A percentile compares a stretch with the other conserved stretches of the same genome.
These are phyloP conservation scores for Penicillium sp. DNA, from an alignment of 2,329 filamentous ascomycete species.

Conservation along the genomic window DNA sequence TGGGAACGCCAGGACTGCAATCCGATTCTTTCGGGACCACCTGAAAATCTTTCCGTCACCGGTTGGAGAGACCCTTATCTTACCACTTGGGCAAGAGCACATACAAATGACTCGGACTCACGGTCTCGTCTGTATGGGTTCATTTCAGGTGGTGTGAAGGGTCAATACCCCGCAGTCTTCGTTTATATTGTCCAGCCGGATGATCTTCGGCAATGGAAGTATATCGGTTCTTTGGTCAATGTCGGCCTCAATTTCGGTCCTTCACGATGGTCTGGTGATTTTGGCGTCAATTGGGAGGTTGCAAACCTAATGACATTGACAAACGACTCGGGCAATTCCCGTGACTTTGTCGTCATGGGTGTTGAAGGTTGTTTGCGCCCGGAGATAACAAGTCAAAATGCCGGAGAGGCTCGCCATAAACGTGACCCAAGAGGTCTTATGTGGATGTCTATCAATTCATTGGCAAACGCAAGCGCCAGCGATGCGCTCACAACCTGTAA, in stretches of 20 bases:
- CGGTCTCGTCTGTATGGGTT: constrained; percentile 45
- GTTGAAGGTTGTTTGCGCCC: constrained; percentile 43
- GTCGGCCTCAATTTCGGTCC: constrained; percentile 40
- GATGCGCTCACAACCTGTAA: constrained; percentile 33
- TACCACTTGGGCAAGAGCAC: constrained; percentile 13
- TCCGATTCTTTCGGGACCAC: constrained; percentile 39
- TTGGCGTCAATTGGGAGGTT: constrained; percentile 55
- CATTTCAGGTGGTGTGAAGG: constrained; percentile 49
- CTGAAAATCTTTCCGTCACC: constrained; percentile 35
- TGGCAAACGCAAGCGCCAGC: background rate
- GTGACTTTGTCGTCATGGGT: constrained; percentile 49
- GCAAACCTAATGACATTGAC: constrained; percentile 48
- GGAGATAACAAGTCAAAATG: background rate
- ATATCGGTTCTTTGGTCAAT: constrained; percentile 45
- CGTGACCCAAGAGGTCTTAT: constrained; percentile 38
- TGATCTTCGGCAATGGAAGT: constrained; percentile 48
- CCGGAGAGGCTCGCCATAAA: constrained; percentile 13
- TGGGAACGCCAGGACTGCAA: constrained; percentile 39
- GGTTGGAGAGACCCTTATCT: constrained; percentile 47
- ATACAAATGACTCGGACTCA: constrained; percentile 1
- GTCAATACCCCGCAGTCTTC: constrained; percentile 47
- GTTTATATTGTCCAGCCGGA: constrained; percentile 45
- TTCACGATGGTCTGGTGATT: constrained; percentile 51
- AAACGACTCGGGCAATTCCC: constrained; percentile 29
- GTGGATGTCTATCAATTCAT: constrained; percentile 46